phyloP scores from a whole-genome alignment of 352 stramenopile species.

The Phytophthora ramorum region DNA sequence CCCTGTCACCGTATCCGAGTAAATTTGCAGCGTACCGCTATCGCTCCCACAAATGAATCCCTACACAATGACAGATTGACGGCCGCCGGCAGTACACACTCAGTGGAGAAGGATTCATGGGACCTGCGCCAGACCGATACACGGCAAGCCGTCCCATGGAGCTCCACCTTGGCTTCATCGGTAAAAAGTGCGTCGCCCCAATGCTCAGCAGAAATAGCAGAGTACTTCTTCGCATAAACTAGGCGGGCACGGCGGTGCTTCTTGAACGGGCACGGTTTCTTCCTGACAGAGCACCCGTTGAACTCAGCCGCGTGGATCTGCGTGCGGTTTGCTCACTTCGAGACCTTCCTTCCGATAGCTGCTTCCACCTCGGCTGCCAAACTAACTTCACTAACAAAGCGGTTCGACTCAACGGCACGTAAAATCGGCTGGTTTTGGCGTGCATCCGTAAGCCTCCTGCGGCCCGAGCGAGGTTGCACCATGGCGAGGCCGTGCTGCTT shows the following conservation, averaged over 20 bases:
- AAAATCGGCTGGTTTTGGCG: no score
- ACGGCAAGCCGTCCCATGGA: not conserved
- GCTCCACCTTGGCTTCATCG: constrained; percentile 4
- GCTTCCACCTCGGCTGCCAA: not conserved
- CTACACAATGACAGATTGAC: constrained; percentile 1
- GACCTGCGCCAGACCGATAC: constrained; percentile 6
- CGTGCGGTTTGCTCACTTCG: not conserved
- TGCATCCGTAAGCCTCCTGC: no score
- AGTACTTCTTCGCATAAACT: not conserved
- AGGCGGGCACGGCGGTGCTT: not conserved
- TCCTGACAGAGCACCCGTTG: constrained; percentile 1
- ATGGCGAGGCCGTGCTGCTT: no score
- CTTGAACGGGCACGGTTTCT: constrained; percentile 12
- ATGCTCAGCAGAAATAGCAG: not conserved
- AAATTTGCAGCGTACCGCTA: constrained; percentile 11
- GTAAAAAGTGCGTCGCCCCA: constrained; percentile 1
- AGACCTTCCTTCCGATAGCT: not conserved
- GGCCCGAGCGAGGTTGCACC: no score
- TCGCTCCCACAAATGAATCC: not conserved
- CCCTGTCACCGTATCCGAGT: constrained; percentile 4
- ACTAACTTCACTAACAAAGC: not conserved
- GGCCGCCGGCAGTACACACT: constrained; percentile 7
- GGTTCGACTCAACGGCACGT: not conserved
- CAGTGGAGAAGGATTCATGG: not conserved
- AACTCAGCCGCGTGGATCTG: not conserved